phyloP scores from a whole-genome alignment of 2,329 filamentous ascomycete genomes.

The Aureobasidium musti region DNA sequence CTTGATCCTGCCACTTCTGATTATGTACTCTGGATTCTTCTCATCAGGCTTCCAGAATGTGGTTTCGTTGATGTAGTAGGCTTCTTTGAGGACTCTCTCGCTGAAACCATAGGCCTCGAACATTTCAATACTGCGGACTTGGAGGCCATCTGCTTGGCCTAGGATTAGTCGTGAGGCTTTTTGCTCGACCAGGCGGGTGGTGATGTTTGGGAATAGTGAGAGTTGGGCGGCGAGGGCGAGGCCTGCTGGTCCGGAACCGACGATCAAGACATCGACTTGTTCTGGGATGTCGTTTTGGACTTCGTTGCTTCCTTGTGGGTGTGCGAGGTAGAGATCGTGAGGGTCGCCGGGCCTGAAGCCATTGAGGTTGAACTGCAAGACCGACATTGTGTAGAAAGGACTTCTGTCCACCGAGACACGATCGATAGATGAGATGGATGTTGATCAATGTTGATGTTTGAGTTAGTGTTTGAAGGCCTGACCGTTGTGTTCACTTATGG shows the following conservation, averaged over 20 bases:
- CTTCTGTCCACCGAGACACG: too few species aligned
- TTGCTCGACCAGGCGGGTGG: slow-evolving; percentile 52
- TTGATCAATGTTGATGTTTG: not conserved
- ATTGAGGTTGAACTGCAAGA: slow-evolving; percentile 42
- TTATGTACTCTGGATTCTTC: slow-evolving; percentile 21
- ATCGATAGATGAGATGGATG: not conserved
- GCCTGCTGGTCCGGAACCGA: slow-evolving; percentile 54
- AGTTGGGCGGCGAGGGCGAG: slow-evolving; percentile 56
- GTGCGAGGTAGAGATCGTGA: slow-evolving; percentile 35
- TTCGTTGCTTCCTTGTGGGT: slow-evolving; percentile 28
- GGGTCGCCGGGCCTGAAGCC: slow-evolving; percentile 41
- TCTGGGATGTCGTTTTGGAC: slow-evolving; percentile 39
- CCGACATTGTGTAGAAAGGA: not conserved
- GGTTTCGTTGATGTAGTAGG: slow-evolving; percentile 68
- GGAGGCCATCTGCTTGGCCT: slow-evolving; percentile 58
- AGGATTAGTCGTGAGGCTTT: slow-evolving; percentile 43
- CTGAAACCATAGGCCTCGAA: slow-evolving; percentile 70
- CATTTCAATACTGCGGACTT: slow-evolving; percentile 69
- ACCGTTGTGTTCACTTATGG: too few species aligned
- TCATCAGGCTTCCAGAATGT: slow-evolving; percentile 58
- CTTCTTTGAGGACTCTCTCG: slow-evolving; percentile 65
- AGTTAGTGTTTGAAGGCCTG: not conserved
- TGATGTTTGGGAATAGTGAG: slow-evolving; percentile 51
- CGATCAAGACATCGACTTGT: slow-evolving; percentile 50
- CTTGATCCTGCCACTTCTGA: slow-evolving; percentile 28